phyloP scores from a whole-genome alignment of 768 basidiomycete genomes.

The Tulasnella sp. region DNA sequence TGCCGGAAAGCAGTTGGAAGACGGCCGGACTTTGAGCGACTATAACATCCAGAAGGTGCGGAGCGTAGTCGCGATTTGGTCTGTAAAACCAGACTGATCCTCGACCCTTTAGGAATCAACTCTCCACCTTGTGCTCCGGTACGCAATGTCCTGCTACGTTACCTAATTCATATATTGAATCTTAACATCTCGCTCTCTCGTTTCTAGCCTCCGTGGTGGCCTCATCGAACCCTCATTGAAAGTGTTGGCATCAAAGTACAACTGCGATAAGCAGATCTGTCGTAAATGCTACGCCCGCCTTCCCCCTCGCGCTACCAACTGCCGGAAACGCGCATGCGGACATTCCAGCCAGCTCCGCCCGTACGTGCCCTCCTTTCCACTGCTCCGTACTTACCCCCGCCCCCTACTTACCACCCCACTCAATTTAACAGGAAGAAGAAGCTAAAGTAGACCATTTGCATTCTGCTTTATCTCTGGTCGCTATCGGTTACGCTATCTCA shows the following conservation, averaged over 20 bases:
- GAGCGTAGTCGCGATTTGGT: slow-evolving; percentile 20
- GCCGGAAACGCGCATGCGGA: slow-evolving; percentile 89
- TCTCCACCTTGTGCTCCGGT: slow-evolving; percentile 94
- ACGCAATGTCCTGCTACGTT: slow-evolving; percentile 24
- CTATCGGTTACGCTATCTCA: too few relatives aligned
- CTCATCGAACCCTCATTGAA: slow-evolving; percentile 99
- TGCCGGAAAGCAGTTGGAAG: slow-evolving; percentile 97
- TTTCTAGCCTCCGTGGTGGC: slow-evolving; percentile 77
- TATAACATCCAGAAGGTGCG: slow-evolving; percentile 86
- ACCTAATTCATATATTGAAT: background rate
- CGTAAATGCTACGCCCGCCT: slow-evolving; percentile 99
- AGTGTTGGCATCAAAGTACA: slow-evolving; percentile 94
- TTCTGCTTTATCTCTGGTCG: too few relatives aligned
- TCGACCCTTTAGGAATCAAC: slow-evolving; percentile 54
- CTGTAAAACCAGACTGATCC: background rate
- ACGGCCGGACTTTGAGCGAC: slow-evolving; percentile 90
- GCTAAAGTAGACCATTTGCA: slow-evolving; percentile 51
- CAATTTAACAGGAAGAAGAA: slow-evolving; percentile 70
- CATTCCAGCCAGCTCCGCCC: slow-evolving; percentile 86
- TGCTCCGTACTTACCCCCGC: slow-evolving; percentile 14
- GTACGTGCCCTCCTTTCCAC: slow-evolving; percentile 38
- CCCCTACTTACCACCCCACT: background rate
- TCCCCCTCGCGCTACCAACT: slow-evolving; percentile 98
- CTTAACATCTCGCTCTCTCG: slow-evolving; percentile 9
- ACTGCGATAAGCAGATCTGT: slow-evolving; percentile 99